Percentiles rank a stretch among this genome's conserved stretches.
phyloP scores from a whole-genome alignment of 331 rosid genomes.

The Quercus phellos region DNA sequence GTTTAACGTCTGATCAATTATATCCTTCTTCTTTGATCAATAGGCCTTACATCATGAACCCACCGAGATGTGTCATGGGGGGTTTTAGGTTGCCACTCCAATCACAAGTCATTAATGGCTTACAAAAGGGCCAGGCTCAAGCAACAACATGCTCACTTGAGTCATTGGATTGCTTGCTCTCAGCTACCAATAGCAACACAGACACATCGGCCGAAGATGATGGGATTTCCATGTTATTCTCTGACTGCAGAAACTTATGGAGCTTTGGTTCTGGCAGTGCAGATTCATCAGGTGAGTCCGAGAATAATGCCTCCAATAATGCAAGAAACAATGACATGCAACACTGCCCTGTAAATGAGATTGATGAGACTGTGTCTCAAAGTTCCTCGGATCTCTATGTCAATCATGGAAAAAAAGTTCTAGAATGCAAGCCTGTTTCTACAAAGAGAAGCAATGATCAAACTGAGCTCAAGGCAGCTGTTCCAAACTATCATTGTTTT shows the following conservation, averaged over 20 bases:
- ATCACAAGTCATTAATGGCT: constrained; percentile 14
- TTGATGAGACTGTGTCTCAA: constrained; percentile 32
- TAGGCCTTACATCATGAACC: constrained; percentile 24
- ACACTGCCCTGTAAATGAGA: constrained; percentile 16
- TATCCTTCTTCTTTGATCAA: constrained; percentile 13
- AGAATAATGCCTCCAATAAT: constrained; percentile 28
- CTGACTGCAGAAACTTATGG: constrained; percentile 54
- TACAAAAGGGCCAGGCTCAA: constrained; percentile 26
- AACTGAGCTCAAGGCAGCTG: constrained; percentile 20
- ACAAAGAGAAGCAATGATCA: constrained; percentile 39
- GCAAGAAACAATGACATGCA: constrained; percentile 21
- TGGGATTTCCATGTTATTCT: constrained; percentile 50
- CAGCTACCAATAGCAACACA: constrained; percentile 59
- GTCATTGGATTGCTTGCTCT: constrained; percentile 78
- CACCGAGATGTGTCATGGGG: constrained; percentile 22
- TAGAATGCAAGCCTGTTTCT: constrained; percentile 27
- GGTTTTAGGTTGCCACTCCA: constrained; percentile 34
- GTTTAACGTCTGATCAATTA: constrained; percentile 20
- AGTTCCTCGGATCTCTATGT: constrained; percentile 27
- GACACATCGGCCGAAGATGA: constrained; percentile 51
- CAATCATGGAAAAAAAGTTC: constrained; percentile 17
- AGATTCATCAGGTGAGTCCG: constrained; percentile 52
- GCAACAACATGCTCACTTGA: constrained; percentile 43
- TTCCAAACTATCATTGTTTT: constrained; percentile 23
- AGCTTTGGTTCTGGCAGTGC: constrained; percentile 38